phyloP scores from a whole-genome alignment of 2,329 filamentous ascomycete genomes.

The Botrytis galanthina region DNA sequence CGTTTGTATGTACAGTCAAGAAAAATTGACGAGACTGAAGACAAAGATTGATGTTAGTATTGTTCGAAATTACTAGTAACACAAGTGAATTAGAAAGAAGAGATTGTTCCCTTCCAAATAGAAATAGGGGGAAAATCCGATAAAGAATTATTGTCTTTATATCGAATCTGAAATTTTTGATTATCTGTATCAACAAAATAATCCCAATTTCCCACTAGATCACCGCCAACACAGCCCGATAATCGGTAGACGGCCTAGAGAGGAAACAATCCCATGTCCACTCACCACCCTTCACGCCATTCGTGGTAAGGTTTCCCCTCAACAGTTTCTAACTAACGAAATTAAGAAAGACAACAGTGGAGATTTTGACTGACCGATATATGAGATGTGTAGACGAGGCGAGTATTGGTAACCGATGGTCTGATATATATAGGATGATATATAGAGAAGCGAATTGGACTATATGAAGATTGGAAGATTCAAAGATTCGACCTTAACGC shows the following conservation, averaged over 20 bases:
- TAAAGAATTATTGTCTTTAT: constrained; percentile 12
- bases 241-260: constrained; percentile 13
- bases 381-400: not conserved
- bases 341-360: not conserved
- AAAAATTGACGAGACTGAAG: constrained; percentile 8
- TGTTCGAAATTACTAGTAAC: constrained; percentile 7
- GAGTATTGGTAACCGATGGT: not conserved
- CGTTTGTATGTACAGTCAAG: constrained; percentile 13
- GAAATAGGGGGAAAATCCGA: not conserved
- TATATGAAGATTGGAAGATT: not conserved
- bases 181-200: constrained; percentile 8
- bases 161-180: not conserved
- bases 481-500: not conserved
- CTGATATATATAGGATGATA: not conserved
- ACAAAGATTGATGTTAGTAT: constrained; percentile 19
- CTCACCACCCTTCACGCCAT: constrained; percentile 5
- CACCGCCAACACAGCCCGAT: constrained; percentile 10
- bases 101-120: not conserved
- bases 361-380: not conserved
- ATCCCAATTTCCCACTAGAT: constrained; percentile 9
- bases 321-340: not conserved
- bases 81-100: not conserved
- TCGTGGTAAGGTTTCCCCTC: not conserved
- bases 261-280: constrained; percentile 10
- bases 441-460: not conserved